Percentiles rank a stretch among this genome's conserved stretches.
phyloP scores from a whole-genome alignment of 345 rosid species.

The Adansonia digitata region DNA sequence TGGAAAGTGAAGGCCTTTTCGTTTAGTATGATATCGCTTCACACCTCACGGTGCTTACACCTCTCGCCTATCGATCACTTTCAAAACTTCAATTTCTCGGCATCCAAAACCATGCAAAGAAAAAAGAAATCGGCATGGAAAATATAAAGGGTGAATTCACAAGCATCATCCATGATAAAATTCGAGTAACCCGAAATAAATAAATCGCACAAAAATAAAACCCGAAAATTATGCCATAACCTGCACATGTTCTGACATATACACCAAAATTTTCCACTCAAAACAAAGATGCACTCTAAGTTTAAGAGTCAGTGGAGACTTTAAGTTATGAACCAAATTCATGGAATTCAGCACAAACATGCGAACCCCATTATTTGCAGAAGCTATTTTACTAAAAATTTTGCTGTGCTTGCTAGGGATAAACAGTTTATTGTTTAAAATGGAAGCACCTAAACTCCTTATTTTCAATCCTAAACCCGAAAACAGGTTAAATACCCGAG shows the following conservation, averaged over 20 bases:
- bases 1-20: too few species aligned
- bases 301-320: neutral
- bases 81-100: too few species aligned
- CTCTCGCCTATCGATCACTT: too few species aligned
- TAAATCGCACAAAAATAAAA: neutral
- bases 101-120: too few species aligned
- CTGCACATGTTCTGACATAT: neutral
- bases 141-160: neutral
- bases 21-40: too few species aligned
- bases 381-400: neutral
- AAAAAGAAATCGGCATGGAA: too few species aligned
- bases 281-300: neutral
- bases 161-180: neutral
- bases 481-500: neutral
- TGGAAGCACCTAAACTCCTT: constrained; percentile 5
- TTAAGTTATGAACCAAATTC: neutral
- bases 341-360: neutral
- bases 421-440: constrained; percentile 22
- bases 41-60: too few species aligned
- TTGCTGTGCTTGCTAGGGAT: neutral
- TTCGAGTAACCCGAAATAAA: neutral
- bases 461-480: too few species aligned
- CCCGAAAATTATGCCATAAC: neutral
- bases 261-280: neutral
- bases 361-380: neutral